phyloP scores from a whole-genome alignment of 2,329 filamentous ascomycete genomes.

The Cercospora sojina region DNA sequence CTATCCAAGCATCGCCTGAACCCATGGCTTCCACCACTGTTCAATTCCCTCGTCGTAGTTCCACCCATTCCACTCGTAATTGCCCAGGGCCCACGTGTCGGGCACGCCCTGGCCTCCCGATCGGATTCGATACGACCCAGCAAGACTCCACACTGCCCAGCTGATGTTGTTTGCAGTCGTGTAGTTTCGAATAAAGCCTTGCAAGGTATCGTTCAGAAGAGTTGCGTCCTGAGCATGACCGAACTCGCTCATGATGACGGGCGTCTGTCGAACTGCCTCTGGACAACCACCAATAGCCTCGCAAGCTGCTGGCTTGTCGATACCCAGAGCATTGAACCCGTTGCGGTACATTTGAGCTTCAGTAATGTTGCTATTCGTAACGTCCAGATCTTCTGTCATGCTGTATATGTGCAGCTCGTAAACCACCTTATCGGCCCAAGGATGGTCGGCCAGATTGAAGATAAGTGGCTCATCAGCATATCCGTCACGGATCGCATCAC shows the following conservation, averaged over 20 bases:
- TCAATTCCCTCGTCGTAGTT: slow-evolving; percentile 48
- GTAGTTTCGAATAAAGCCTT: slow-evolving; percentile 49
- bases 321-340: slow-evolving; percentile 51
- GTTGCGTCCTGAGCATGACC: slow-evolving; percentile 41
- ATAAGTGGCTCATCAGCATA: slow-evolving; percentile 45
- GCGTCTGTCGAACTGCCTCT: slow-evolving; percentile 38
- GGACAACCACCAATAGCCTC: slow-evolving; percentile 39
- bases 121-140: slow-evolving; percentile 50
- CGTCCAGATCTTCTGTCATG: slow-evolving; percentile 39
- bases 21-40: slow-evolving; percentile 54
- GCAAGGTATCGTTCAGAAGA: slow-evolving; percentile 48
- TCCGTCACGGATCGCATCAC: slow-evolving; percentile 45
- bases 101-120: slow-evolving; percentile 48
- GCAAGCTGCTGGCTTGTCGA: slow-evolving; percentile 39
- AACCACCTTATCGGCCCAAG: slow-evolving; percentile 52
- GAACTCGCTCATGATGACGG: slow-evolving; percentile 42
- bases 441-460: slow-evolving; percentile 49
- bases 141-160: slow-evolving; percentile 54
- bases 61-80: slow-evolving; percentile 51
- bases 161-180: slow-evolving; percentile 48
- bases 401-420: slow-evolving; percentile 50
- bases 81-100: slow-evolving; percentile 53
- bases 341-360: slow-evolving; percentile 52
- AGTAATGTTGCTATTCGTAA: slow-evolving; percentile 50
- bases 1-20: slow-evolving; percentile 26